Evolutionary conservation across 805 yeast species (phyloP), one percentile per base, ranked within the genome.

Genomic region (Kluyveromyces wickerhamii): DNA sequence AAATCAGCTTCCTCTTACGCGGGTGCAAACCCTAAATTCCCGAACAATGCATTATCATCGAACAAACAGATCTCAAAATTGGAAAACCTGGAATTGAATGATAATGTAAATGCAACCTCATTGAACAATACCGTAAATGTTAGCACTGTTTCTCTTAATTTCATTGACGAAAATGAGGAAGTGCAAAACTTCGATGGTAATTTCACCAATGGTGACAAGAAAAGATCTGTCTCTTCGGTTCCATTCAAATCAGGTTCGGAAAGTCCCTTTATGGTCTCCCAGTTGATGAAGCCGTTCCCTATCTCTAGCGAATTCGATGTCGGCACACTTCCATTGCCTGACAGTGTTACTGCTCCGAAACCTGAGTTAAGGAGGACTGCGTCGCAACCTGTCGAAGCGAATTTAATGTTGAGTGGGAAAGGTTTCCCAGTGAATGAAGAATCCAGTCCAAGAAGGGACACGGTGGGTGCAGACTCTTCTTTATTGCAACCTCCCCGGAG

Each of bases 351-450:
- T 12, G 31, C 29, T 13, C 40, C 37, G 10, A 48, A 47, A 28
- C 61, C 63, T 27, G 64, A 66, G 14, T 60, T 83, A 16, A 64
- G 92, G 40, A 66, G 94, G 41, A 94, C 82, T 2, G 88, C 94
- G 0, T 84, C 95, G 0, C 94, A 92, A 1, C 95, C 95, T 8
- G 65, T 80, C 36, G 81, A 71, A 7, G 50, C 74, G 17, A 66
- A 72, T 34, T 60, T 43, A 35, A 40, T 65, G 12, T 60, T 44
- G 6, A 18, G 20, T 19, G 22, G 32, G 8, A 12, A 29, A 22
- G 10, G 16, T 12, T 15, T 13, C 7, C 5, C 8, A 12, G 26
- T n/a, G 13, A 21, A 30, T 9, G 33, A 30, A 3, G 25, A 12
- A 10, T 3, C 19, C 9, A 30, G 26, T 21, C 19, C 33, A 21